Evolutionary conservation across 306 rosid species (phyloP).

Genomic region (Lathyrus oleraceus): DNA sequence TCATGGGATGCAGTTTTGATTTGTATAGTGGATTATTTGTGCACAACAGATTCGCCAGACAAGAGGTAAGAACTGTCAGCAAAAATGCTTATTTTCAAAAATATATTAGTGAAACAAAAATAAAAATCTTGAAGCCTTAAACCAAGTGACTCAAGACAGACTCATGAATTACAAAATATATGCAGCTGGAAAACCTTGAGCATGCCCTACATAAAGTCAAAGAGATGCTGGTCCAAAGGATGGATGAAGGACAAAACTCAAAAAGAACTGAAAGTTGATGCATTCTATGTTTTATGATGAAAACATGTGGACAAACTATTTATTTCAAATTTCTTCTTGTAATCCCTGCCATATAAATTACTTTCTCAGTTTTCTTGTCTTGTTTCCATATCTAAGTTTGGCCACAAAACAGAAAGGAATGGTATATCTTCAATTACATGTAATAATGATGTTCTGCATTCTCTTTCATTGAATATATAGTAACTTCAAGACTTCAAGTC

Average conservation of each 20-base stretch:
- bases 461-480: not conserved
- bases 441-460: not conserved
- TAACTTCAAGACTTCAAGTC: not conserved
- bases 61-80: constrained; percentile 51
- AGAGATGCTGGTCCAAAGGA: constrained; percentile 38
- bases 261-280: constrained; percentile 29
- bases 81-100: constrained; percentile 14
- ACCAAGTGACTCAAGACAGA: not conserved
- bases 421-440: constrained; percentile 22
- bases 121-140: not conserved
- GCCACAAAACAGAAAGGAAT: not conserved
- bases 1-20: constrained; percentile 50
- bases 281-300: not conserved
- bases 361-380: not conserved
- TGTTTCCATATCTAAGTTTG: not conserved
- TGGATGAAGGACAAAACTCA: constrained; percentile 30
- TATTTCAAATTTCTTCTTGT: not conserved
- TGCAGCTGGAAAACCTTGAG: constrained; percentile 53
- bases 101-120: not conserved
- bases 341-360: not conserved
- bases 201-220: constrained; percentile 45
- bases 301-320: not conserved
- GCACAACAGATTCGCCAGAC: constrained; percentile 59
- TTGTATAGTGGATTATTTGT: constrained; percentile 54
- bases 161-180: constrained; percentile 21